Base-by-base conservation (phyloP, 2,329 filamentous ascomycete species). In the Plenodomus biglobosus region DNA sequence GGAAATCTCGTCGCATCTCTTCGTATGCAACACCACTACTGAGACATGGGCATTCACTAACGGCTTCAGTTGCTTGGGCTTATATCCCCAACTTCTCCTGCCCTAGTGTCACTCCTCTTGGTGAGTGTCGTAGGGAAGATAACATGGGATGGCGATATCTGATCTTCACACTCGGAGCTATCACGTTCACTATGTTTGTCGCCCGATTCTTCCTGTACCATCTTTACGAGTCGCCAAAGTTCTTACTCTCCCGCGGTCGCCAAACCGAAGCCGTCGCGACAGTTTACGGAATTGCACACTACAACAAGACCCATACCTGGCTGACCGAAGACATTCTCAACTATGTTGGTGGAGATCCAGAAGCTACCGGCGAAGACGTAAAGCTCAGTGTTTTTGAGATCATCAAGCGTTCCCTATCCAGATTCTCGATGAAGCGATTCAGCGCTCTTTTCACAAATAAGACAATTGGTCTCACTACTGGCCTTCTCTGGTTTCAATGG, bases 201-300 rank as follows among this genome's bases (percentile, higher is more conserved):
- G 75, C 84, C 52, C 88, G 90, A 16, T 91, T 90, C 76, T 85
- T 90, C 70, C 65, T 91, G 51, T 95, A 95, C 73, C 83, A 86
- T 51, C 80, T 95, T 11, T 89, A 88, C 66, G 90, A 95, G 67
- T 94, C 90, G 5, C 90, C 90, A 38, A 94, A 94, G 68, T 95
- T 85, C 64, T 77, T 95, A 19, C 81, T 95, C 8, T 87, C 85
- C 17, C 80, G 83, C n/a, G 87, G 88, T 30, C 82, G 87, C 6
- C 86, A 95, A 68, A 75, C 82, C 13, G 89, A 94, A 62, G 90
- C 90, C 1, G 87, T 95, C 1, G 86, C 85, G 2, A 87, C 90
- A 1, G 82, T 95, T 8, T 87, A 92, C 55, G 87, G 85, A 6
- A 85, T 95, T 49, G 90, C 90, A 1, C 80, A 82, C 65, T 81